These are phyloP conservation scores for Ceriops zippeliana DNA, from an alignment of 345 rosid species.

Conservation along the genomic window DNA sequence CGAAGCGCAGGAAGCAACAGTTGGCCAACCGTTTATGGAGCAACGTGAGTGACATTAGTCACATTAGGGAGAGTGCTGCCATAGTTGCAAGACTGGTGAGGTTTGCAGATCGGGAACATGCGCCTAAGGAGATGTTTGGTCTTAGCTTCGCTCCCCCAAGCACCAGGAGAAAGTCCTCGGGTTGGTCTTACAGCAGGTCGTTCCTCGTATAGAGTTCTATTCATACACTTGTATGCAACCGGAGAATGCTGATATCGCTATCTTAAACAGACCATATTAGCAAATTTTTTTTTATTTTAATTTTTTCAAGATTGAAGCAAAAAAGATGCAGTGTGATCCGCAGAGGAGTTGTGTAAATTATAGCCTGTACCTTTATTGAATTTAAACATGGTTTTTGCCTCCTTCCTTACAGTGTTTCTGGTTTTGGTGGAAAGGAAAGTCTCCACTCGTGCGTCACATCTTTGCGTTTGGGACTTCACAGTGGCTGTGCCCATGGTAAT, in stretches of 20 bases:
- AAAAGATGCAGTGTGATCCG: background rate
- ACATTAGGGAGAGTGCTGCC: constrained; percentile 60
- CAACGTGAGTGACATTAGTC: constrained; percentile 52
- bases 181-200: constrained; percentile 73
- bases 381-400: constrained; percentile 5
- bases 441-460: no score
- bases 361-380: background rate
- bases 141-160: constrained; percentile 73
- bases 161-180: constrained; percentile 46
- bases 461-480: no score
- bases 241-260: background rate
- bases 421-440: no score
- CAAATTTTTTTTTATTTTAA: background rate
- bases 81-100: constrained; percentile 74
- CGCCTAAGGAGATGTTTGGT: constrained; percentile 83
- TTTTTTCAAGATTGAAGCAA: background rate
- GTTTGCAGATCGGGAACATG: constrained; percentile 75
- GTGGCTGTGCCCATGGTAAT: no score
- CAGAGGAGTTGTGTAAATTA: constrained; percentile 4
- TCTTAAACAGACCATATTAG: background rate
- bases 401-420: background rate
- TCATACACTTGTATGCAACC: background rate
- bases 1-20: constrained; percentile 75
- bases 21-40: constrained; percentile 72
- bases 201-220: constrained; percentile 38